Evolutionary conservation across 176 grass and related monocot species (phyloP), one percentile per base, ranked within the genome.

Genomic region (Puccinellia tenuiflora): DNA sequence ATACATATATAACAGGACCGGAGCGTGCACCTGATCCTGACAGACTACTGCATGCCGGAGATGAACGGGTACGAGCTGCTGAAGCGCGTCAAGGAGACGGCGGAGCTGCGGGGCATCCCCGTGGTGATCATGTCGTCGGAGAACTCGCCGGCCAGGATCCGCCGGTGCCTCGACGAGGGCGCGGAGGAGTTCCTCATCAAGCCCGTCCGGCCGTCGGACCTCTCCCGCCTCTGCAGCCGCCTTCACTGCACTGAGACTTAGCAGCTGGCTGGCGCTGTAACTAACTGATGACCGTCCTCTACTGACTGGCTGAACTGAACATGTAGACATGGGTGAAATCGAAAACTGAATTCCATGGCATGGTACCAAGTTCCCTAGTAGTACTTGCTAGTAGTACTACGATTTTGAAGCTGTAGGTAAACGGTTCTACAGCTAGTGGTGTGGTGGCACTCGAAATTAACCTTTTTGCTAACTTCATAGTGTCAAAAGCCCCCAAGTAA

Each of bases 121-220:
- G 91, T 93, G 78, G 88, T 93, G 35, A 75, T 93, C 30, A 83
- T 90, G 82, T 93, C 91, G 6, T 90, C 88, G 0, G 91, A 93
- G 88, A 87, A 90, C 73, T 89, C 83, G 2, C 85, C 85, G 3
- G 1, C 86, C 13, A 80, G 91, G 34, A 93, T 93, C 57, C 73
- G 75, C 21, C 61, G 50, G 17, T 93, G 91, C 40, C 77, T 90
- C 9, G 84, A 86, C 3, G 88, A 90, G 10, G 88, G 88, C 10
- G 88, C 88, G 0, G 75, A 57, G 56, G 82, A 78, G 45, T 90
- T 90, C 10, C 48, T 90, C 73, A 80, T 90, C 63, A 90, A 90
- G 73, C 83, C 88, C 2, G 83, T 86, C 10, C 39, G 84, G 0
- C 66, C 73, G 2, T 86, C 78, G 0, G 88, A 90, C 29, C 79